A percentile compares a stretch with the other conserved stretches of the same genome.
These are phyloP conservation scores for Rhypophila decipiens DNA, from an alignment of 495 filamentous ascomycete genomes.

Conservation along the genomic window DNA sequence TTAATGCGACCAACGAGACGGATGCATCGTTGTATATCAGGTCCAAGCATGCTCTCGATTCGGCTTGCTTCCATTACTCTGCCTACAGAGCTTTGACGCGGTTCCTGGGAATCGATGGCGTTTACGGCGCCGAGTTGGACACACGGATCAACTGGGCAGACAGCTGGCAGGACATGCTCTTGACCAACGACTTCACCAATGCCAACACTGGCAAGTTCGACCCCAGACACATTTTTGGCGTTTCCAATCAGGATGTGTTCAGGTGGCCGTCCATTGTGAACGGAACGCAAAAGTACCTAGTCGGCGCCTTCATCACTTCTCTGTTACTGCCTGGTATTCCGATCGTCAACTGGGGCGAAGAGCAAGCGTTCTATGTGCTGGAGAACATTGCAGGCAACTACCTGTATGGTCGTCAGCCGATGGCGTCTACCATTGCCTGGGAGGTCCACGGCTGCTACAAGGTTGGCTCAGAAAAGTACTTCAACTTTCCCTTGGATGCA, in stretches of 20 bases:
- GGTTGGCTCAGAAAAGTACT: slow-evolving; percentile 52
- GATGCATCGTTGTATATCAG: slow-evolving; percentile 34
- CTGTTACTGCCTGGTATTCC: slow-evolving; percentile 62
- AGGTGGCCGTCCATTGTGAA: slow-evolving; percentile 60
- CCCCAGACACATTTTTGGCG: slow-evolving; percentile 64
- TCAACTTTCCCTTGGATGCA: slow-evolving; percentile 23
- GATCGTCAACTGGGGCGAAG: slow-evolving; percentile 60
- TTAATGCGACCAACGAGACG: slow-evolving; percentile 33
- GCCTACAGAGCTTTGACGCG: slow-evolving; percentile 62
- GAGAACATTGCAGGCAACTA: slow-evolving; percentile 65
- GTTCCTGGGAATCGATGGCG: slow-evolving; percentile 60
- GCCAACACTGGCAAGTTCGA: slow-evolving; percentile 66
- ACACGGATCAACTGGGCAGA: slow-evolving; percentile 53
- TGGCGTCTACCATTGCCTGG: slow-evolving; percentile 58
- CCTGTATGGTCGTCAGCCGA: slow-evolving; percentile 60
- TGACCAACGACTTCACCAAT: slow-evolving; percentile 60
- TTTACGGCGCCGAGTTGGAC: slow-evolving; percentile 53
- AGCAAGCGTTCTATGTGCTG: slow-evolving; percentile 61
- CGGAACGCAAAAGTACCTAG: slow-evolving; percentile 54
- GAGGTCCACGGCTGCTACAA: slow-evolving; percentile 60
- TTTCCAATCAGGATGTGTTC: slow-evolving; percentile 68
- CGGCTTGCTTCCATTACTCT: slow-evolving; percentile 63
- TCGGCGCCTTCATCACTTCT: slow-evolving; percentile 59
- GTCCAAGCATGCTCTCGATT: slow-evolving; percentile 52
- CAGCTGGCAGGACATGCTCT: slow-evolving; percentile 37